Conservation (phyloP, 495 filamentous ascomycete genomes). For the Cenococcum geophilum region DNA sequence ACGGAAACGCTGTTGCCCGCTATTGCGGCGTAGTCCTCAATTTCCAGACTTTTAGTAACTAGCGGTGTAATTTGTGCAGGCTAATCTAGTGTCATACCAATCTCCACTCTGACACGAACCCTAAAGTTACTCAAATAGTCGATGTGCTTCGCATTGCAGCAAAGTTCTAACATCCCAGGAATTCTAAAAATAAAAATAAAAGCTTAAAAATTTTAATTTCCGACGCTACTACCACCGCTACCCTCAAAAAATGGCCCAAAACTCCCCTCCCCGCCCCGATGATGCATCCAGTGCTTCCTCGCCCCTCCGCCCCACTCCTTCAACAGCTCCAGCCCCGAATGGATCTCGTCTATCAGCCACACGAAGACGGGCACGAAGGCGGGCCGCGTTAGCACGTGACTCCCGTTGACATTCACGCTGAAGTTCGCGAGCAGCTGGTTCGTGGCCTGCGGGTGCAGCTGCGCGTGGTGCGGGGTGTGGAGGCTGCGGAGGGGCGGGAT, state of each 20-base stretch:
- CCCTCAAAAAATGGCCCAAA: conserved; percentile 36
- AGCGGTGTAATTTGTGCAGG: no score
- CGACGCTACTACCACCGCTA: no score
- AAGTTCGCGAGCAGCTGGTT: conserved; percentile 37
- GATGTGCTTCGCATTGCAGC: no score
- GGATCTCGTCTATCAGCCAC: conserved; percentile 37
- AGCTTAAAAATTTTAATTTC: no score
- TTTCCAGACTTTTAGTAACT: no score
- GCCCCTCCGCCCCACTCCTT: conserved; percentile 33
- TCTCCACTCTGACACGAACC: no score
- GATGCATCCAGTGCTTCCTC: conserved; percentile 34
- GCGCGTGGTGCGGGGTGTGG: no score
- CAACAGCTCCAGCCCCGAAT: conserved; percentile 33
- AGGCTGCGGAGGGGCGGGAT: no score
- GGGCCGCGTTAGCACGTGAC: conserved; percentile 37
- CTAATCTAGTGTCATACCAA: not conserved
- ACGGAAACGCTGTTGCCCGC: conserved; percentile 15
- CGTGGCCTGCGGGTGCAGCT: conserved; percentile 31
- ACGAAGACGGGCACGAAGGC: conserved; percentile 37
- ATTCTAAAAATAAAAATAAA: no score
- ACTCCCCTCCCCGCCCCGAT: conserved; percentile 22
- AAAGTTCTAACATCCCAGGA: no score
- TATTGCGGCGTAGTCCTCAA: not conserved
- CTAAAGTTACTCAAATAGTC: no score
- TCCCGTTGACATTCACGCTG: conserved; percentile 37